phyloP scores from a whole-genome alignment of 2,329 filamentous ascomycete genomes.

The Colletotrichum sp. region DNA sequence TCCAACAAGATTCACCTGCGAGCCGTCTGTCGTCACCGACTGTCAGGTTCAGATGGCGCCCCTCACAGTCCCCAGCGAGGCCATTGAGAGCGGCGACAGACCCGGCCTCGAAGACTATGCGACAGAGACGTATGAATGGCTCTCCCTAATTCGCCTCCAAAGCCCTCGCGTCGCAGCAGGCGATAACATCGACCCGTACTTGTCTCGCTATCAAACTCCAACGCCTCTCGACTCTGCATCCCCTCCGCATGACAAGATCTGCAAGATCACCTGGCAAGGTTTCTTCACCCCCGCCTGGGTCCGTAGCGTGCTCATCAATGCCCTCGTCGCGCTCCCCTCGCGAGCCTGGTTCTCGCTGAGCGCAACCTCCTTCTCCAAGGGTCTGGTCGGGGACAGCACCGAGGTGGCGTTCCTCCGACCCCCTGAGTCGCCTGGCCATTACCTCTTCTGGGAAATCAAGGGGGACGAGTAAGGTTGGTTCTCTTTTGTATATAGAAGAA shows the following conservation, averaged over 20 bases:
- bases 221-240: slow-evolving; percentile 30
- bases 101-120: slow-evolving; percentile 67
- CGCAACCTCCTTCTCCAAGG: slow-evolving; percentile 55
- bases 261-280: slow-evolving; percentile 64
- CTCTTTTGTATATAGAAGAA: background rate
- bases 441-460: slow-evolving; percentile 65
- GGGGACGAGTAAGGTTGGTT: slow-evolving; percentile 35
- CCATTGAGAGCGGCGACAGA: slow-evolving; percentile 40
- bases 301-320: slow-evolving; percentile 50
- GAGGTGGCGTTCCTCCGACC: slow-evolving; percentile 62
- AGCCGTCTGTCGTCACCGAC: slow-evolving; percentile 32
- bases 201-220: slow-evolving; percentile 71
- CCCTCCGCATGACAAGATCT: slow-evolving; percentile 39
- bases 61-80: slow-evolving; percentile 27
- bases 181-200: slow-evolving; percentile 70
- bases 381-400: slow-evolving; percentile 45
- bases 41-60: slow-evolving; percentile 34
- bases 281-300: slow-evolving; percentile 61
- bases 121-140: slow-evolving; percentile 74
- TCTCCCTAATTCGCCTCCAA: slow-evolving; percentile 69
- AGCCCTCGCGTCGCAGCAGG: slow-evolving; percentile 65
- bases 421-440: slow-evolving; percentile 54
- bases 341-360: slow-evolving; percentile 62
- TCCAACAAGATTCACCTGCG: slow-evolving; percentile 47
- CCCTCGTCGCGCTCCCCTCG: slow-evolving; percentile 47